Percentiles rank a stretch among this genome's conserved stretches.
Evolutionary conservation across 139 green algal genomes (phyloP).

Genomic region (Tetraselmis striata): DNA sequence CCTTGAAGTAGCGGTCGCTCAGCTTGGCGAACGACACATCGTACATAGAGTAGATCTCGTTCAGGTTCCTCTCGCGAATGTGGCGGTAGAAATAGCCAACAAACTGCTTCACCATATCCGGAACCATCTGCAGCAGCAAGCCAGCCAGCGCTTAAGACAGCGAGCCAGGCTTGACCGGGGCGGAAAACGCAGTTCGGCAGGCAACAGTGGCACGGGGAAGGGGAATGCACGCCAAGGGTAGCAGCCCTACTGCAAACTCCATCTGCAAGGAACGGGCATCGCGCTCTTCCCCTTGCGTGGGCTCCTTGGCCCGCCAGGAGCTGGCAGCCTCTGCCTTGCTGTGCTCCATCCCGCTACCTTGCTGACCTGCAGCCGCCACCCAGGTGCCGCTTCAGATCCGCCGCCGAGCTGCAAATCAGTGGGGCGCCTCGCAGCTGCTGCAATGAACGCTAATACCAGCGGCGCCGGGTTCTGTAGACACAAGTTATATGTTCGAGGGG

Average conservation of each 20-base stretch:
- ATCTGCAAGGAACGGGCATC: background rate
- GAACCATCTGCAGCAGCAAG: slow-evolving; percentile 59
- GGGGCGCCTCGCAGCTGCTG: too few species aligned
- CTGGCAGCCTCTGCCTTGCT: background rate
- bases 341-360: background rate
- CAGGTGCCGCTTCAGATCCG: too few species aligned
- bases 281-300: background rate
- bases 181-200: too few species aligned
- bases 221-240: too few species aligned
- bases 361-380: too few species aligned
- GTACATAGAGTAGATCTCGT: slow-evolving; percentile 96
- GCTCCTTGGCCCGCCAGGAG: background rate
- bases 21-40: slow-evolving; percentile 87
- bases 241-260: background rate
- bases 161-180: too few species aligned
- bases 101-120: slow-evolving; percentile 92
- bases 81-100: slow-evolving; percentile 94
- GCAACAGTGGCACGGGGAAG: too few species aligned
- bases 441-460: too few species aligned
- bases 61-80: slow-evolving; percentile 93
- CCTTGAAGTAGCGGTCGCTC: slow-evolving; percentile 94
- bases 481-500: too few species aligned
- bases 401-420: too few species aligned
- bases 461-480: too few species aligned
- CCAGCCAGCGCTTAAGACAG: too few species aligned